Base-by-base conservation (phyloP, 192 early-diverging fungal genomes). In the Chytriomyces hyalinus region DNA sequence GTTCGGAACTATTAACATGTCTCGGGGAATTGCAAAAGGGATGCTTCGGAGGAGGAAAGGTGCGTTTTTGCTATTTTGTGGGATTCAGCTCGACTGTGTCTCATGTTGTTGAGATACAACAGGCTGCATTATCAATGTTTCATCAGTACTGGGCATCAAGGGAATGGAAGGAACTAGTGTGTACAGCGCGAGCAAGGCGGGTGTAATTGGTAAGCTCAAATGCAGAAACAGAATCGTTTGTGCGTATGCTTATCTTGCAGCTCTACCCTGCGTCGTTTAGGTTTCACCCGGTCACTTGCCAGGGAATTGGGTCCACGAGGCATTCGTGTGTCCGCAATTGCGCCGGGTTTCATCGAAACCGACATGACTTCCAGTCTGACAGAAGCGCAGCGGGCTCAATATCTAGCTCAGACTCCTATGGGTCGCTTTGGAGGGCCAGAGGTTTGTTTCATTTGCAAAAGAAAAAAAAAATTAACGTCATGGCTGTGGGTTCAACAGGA, bases 131-230 rank as follows among this genome's bases (percentile, higher is more conserved):
- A 87, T 97, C 84, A 97, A 97, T 80, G 87, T 97, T 28, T 86
- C 93, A 5, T 95, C 93, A 69, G 89, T 94, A 2, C 84, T 94
- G 46, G 96, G 95, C n/a, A 70, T 89, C 6, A 75, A 86, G 22
- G 91, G 92, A n/a, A 92, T 92, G 67, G 68, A 78, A 64, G 93
- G 93, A 5, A 91, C 93, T 65, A 82, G 88, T 4, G 87, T 88
- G 13, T 97, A 97, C 81, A 87, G 90, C 70, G 95, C 96, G 0
- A 88, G 93, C 53, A 97, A 97, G 81, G 91, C 94, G 4, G 96
- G 93, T 6, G 68, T 95, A 20, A 84, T 96, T 20, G 95, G 90
- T 92, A 85, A 15, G 64, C 36, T 2, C 36, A 36, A 36, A 36
- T 36, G 36, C 36, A 36, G 36, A 36, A 36, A 36, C 36, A 36